Base-by-base conservation (phyloP, 2,329 filamentous ascomycete species). In the Lasiodiplodia hormozganensis region DNA sequence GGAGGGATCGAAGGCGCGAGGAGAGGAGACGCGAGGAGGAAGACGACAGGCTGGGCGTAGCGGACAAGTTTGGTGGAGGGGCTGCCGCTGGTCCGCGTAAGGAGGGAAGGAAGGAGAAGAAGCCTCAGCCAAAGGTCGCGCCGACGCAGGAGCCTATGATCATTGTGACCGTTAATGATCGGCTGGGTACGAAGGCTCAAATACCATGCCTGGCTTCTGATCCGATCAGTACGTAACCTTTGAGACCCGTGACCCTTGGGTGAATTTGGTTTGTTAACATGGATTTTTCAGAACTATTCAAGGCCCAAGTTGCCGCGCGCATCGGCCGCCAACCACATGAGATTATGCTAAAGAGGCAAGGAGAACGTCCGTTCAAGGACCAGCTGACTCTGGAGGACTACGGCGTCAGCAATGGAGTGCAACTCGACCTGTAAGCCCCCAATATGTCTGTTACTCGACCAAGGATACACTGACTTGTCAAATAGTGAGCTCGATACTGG, bases 331-430 rank as follows among this genome's bases (percentile, higher is more conserved):
- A 96, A 73, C 91, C 94, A 54, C 92, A 95, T 76, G 93, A 97
- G 82, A 97, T 98, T 71, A 85, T 97, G 82, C 81, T 98, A 69
- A 96, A 96, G 84, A 86, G 95, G 73, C 95, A 98, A 81, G 93
- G 94, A 14, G 93, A 97, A 82, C 83, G 94, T 72, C 94, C 95
- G 28, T 97, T 98, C 79, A 97, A 97, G 84, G 94, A 98, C 77
- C 88, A 91, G 74, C 85, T 97, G 70, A 94, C 89, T 40, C 80
- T 97, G 73, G 92, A 92, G 75, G 95, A 98, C 82, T 98, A 97
- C 80, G 93, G 92, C n/a, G 90, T 98, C 68, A 93, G 91, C 74
- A 96, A 96, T 81, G 95, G 95, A 11, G 94, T 97, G 76, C 84
- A 85, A 76, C 76, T 85, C 73, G 84, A 85, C 76, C 73, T 85